Evolutionary conservation across 352 stramenopile genomes (phyloP), one percentile per base, ranked within the genome.

Genomic region (Proteromonas lacertae): DNA sequence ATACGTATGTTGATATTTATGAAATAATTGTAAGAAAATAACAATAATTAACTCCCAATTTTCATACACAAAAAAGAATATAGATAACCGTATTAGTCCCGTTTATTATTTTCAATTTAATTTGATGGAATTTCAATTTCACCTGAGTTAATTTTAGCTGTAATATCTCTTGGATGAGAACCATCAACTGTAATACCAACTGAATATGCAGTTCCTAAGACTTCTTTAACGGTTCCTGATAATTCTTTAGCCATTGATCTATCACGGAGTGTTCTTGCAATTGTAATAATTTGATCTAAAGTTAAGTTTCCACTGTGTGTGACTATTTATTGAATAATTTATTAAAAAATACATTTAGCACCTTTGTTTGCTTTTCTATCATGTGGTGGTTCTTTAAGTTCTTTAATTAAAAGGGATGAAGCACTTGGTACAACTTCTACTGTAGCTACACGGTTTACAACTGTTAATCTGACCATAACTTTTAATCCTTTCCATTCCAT

Each of bases 251-350:
- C 83, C 73, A 94, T 93, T 30, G 80, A 96, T 46, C 82, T 75
- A 44, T 83, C 65, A 29, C 83, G 68, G 77, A 99, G 95, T 48
- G 80, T 64, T 50, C 81, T 69, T 39, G 87, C 84, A 52, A 99
- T 86, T 44, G 89, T 64, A 48, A 96, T 94, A 29, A 99, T 66
- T 59, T 92, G 69, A 62, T 99, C 84, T 25, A 99, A 62, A 41
- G 84, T 95, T 40, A 99, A 53, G 78, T 99, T 96, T 54, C 87
- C 87, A 55, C 92, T 76, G 72, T 99, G 87, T 62, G 93, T 92
- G 60, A 99, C 56, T 50, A n/a, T n/a, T n/a, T n/a, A n/a, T n/a
- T n/a, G n/a, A n/a, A n/a, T n/a, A n/a, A 40, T 12, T n/a, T 12
- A 10, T n/a, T 25, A 75, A n/a, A n/a, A n/a, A n/a, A n/a, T n/a